Base-by-base conservation (phyloP, 2,329 filamentous ascomycete species). In the Achaetomium macrosporum region DNA sequence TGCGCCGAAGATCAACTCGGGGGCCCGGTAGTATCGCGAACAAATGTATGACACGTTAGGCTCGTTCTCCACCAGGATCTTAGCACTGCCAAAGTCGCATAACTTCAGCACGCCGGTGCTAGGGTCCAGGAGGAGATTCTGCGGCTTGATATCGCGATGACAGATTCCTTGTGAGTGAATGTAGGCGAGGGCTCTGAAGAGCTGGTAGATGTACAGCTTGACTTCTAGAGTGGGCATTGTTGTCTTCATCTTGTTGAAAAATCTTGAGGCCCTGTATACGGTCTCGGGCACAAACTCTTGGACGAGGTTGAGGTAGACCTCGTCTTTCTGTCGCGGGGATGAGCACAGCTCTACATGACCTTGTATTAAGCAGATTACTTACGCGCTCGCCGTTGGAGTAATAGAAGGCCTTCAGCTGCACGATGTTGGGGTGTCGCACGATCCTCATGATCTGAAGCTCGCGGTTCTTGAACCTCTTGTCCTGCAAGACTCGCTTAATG, bases 201-300 rank as follows among this genome's bases (percentile, higher is more conserved):
- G 87, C 77, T 99, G 93, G 76, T 99, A 99, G 69, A 92, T 99
- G 79, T 97, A 99, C 58, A 99, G 86, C 79, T 99, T 99, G 69
- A 97, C 90, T 73, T 99, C 93, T 64, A 99, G 83, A 64, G 92
- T 96, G 15, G 93, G 93, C 93, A 99, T 99, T 49, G 92, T 96
- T 7, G 91, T 95, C 84, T 97, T 99, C 86, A 97, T 87, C 78
- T 99, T 99, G 81, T 95, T 97, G 81, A 99, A 99, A 76, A 96
- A 97, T 66, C 93, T 86, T 59, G 93, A 97, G 41, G 93, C 93
- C 66, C 93, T 86, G 73, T 99, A 99, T 47, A 99, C 93, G 12
- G 93, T 99, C 76, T 99, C 93, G 47, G 93, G 93, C 46, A 99
- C 93, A 66, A 90, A 99, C 71, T 99, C 93, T 71, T 97, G 90